Evolutionary conservation across 192 early-diverging fungal genomes (phyloP), one percentile per base, ranked within the genome.

Genomic region (Entophlyctis luteolus): DNA sequence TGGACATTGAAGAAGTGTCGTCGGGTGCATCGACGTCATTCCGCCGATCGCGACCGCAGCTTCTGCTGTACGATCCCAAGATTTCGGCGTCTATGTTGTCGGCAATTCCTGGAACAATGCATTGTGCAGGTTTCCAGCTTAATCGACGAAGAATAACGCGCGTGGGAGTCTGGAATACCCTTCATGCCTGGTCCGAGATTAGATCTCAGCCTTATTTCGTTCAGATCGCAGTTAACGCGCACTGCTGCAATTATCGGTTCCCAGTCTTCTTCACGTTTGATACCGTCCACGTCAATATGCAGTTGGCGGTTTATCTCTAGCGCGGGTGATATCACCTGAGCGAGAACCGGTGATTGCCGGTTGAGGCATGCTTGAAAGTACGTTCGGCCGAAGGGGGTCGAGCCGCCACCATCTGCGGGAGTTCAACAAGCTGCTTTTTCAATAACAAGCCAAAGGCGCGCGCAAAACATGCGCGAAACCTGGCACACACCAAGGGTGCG

Each of bases 251-350:
- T 50, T 29, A 77, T 23, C 2, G 47, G 71, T 33, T 32, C 67
- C 75, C 75, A 77, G 35, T 77, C 75, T 47, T 77, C 67, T 14
- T 66, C 59, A 20, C 63, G 35, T n/a, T 65, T 59, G 6, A 77
- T 48, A 1, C 55, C n/a, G 57, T 77, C 75, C 10, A 58, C 62
- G 49, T 73, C 71, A 35, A 77, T 66, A 54, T 66, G 63, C 18
- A 66, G 63, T 14, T 66, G 63, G 5, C 33, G 28, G 5, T 28
- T 29, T 2, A 66, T 4, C 31, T 66, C 63, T 3, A 66, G 50
- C 8, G 63, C 63, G 16, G 63, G 63, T 0, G 63, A 66, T 20
- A 66, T 66, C 1, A 66, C 63, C 32, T 66, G 63, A 14, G 63
- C 63, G 12, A 66, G 52, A 10, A 66, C 50, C 36, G 63, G 63